Evolutionary conservation across 176 grass and related monocot species (phyloP), one percentile per base, ranked within the genome.

Genomic region (Dendrocalamus sinicus): DNA sequence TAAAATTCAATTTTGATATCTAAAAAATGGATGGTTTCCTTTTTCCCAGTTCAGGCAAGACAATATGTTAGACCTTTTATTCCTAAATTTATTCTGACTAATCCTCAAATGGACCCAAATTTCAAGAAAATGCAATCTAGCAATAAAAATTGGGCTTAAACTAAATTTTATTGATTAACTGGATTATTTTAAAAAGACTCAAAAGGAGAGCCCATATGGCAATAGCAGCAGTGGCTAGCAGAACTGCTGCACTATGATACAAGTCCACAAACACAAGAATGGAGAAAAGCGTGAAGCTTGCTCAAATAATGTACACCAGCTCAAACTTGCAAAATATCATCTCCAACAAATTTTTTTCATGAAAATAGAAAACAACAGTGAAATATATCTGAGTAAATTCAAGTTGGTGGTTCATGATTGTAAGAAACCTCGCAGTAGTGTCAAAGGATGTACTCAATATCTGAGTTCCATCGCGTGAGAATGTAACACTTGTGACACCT

Each of bases 381-480:
- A 67, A 85, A 62, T 16, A 39, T 46, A 46, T 46, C 44, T 7
- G 9, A 75, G 24, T 75, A 81, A 81, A 46, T 75, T 80, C 64
- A 91, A 88, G 59, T 35, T 62, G 51, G 74, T 68, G 72, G 50
- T 66, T 61, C 71, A 76, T 83, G 87, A 71, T 55, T 80, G 44
- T 76, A 88, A 82, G 17, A 77, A 91, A 99, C 96, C 96, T 99
- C 39, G 92, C 90, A 54, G 96, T 96, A 83, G 82, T 95, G 77
- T 99, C 96, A 58, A 99, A 99, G 76, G 96, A 99, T 89, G 96
- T 78, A 88, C 96, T 99, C 76, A 96, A 84, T 85, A 99, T 92
- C 88, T 99, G 94, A 76, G 86, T 94, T 85, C 96, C 92, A 44
- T 99, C 96, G 66, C 96, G 88, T 88, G 96, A 99, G 81, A 99